Evolutionary conservation across 2,329 filamentous ascomycete genomes (phyloP).

Genomic region (Grosmannia penicillata): DNA sequence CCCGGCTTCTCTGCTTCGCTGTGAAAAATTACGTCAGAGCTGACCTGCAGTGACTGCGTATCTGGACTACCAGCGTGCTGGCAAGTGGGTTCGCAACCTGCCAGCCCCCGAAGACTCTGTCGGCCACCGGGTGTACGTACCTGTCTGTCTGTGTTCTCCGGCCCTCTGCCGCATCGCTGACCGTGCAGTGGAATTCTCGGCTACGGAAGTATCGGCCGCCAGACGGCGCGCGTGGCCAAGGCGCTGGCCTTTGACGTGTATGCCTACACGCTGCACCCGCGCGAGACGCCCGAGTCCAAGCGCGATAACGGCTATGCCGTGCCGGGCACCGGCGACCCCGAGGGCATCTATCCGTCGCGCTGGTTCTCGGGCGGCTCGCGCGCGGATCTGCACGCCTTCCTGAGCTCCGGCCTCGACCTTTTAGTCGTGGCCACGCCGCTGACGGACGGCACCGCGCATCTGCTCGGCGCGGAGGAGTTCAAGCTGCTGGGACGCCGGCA

Average conservation of each 20-base stretch:
- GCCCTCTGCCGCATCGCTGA: not conserved
- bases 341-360: slow-evolving; percentile 29
- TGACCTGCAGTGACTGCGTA: slow-evolving; percentile 25
- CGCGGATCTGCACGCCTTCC: slow-evolving; percentile 32
- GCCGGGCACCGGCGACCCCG: slow-evolving; percentile 44
- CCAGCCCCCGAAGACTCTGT: slow-evolving; percentile 26
- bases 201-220: slow-evolving; percentile 39
- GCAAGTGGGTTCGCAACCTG: slow-evolving; percentile 24
- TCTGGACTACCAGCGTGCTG: slow-evolving; percentile 26
- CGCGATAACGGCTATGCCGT: slow-evolving; percentile 52
- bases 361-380: slow-evolving; percentile 34
- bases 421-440: slow-evolving; percentile 37
- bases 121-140: slow-evolving; percentile 32
- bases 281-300: slow-evolving; percentile 49
- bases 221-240: slow-evolving; percentile 38
- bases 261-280: slow-evolving; percentile 59
- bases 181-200: slow-evolving; percentile 33
- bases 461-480: slow-evolving; percentile 37
- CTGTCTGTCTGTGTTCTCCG: not conserved
- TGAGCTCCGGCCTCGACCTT: slow-evolving; percentile 34
- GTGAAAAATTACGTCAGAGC: not conserved
- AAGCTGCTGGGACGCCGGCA: slow-evolving; percentile 20
- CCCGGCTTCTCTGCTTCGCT: not conserved
- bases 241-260: slow-evolving; percentile 59
- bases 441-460: slow-evolving; percentile 29